Evolutionary conservation across 2,329 filamentous ascomycete species (phyloP).

Genomic region (Fusarium fracticaudum): DNA sequence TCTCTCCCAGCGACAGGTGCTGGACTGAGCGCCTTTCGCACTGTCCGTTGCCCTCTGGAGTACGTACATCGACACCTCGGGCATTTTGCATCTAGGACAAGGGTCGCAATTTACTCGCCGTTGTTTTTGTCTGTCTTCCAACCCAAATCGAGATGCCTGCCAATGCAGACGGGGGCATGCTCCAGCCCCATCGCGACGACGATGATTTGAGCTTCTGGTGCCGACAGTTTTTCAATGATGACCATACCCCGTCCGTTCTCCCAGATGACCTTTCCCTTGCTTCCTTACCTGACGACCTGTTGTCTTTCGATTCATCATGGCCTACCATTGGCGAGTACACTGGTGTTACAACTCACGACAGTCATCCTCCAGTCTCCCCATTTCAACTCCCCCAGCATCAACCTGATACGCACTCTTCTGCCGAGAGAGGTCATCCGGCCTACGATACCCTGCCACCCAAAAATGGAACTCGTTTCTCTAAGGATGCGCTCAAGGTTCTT

Average conservation of each 20-base stretch:
- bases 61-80: too few relatives aligned
- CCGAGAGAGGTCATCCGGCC: accelerated
- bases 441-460: accelerated
- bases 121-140: too few relatives aligned
- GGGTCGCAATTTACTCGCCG: too few relatives aligned
- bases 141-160: too few relatives aligned
- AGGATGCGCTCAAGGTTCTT: not conserved
- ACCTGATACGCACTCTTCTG: accelerated
- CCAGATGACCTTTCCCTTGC: accelerated
- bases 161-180: accelerated
- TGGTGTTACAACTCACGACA: not conserved
- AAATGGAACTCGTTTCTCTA: accelerated
- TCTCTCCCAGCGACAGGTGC: too few relatives aligned
- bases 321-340: not conserved
- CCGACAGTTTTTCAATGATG: not conserved
- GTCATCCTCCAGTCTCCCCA: accelerated
- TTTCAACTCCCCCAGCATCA: not conserved
- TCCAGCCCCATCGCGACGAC: accelerated
- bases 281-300: accelerated
- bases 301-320: accelerated
- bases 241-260: accelerated
- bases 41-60: too few relatives aligned
- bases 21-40: too few relatives aligned
- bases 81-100: too few relatives aligned
- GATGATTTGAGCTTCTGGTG: not conserved